These are phyloP conservation scores for Dothideomycetes sp. DNA, from an alignment of 2,329 filamentous ascomycete genomes.

Conservation along the genomic window DNA sequence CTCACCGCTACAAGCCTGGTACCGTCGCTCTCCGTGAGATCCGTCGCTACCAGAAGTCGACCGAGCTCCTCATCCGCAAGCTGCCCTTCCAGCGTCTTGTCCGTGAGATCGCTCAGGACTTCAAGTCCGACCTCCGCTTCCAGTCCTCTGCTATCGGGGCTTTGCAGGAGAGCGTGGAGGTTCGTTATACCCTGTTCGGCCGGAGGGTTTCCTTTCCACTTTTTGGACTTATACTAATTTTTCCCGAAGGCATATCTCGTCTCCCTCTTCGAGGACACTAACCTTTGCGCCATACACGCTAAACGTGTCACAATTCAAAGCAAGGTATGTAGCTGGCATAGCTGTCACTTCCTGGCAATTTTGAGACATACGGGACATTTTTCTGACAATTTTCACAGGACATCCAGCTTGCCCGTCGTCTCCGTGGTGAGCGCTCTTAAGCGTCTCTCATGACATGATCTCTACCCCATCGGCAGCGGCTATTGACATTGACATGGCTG, in stretches of 20 bases:
- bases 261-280: constrained; percentile 92
- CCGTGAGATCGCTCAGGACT: constrained; percentile 59
- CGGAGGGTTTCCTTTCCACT: no score
- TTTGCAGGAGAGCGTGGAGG: constrained; percentile 89
- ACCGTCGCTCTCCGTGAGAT: constrained; percentile 88
- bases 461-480: constrained; percentile 6
- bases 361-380: no score
- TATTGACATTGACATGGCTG: constrained; percentile 8
- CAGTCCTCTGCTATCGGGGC: constrained; percentile 91
- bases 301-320: constrained; percentile 77
- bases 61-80: constrained; percentile 74
- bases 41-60: constrained; percentile 77
- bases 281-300: constrained; percentile 92
- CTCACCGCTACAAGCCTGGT: constrained; percentile 43
- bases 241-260: constrained; percentile 94
- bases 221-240: no score
- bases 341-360: neutral
- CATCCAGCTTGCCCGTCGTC: constrained; percentile 70
- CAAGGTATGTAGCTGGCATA: no score
- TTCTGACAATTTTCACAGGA: no score
- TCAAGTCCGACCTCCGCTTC: constrained; percentile 71
- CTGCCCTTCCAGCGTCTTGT: constrained; percentile 71
- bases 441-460: constrained; percentile 13
- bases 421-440: constrained; percentile 45
- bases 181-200: no score